Percentiles rank a stretch among this genome's conserved stretches.
phyloP scores from a whole-genome alignment of 345 rosid genomes.

The Pistacia vera region DNA sequence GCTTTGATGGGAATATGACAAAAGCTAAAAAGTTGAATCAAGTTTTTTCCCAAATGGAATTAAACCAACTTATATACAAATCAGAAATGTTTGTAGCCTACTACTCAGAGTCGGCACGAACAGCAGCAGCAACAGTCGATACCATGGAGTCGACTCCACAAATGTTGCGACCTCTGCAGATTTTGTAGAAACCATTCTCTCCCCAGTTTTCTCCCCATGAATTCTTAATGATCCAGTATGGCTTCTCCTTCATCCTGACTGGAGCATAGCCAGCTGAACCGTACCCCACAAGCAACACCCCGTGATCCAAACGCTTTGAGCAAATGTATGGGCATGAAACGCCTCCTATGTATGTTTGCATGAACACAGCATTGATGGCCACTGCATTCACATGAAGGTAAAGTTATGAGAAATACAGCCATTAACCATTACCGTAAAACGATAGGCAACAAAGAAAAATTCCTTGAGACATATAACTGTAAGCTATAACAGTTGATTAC shows the following conservation, averaged over 20 bases:
- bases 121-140: slow-evolving; percentile 80
- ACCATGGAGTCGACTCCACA: slow-evolving; percentile 96
- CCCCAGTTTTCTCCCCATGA: slow-evolving; percentile 96
- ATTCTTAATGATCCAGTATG: slow-evolving; percentile 91
- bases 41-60: background rate
- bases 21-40: background rate
- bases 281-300: slow-evolving; percentile 85
- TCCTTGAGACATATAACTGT: background rate
- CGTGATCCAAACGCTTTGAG: slow-evolving; percentile 78
- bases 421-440: background rate
- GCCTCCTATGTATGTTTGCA: slow-evolving; percentile 93
- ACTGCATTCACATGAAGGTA: slow-evolving; percentile 44
- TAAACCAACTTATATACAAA: slow-evolving; percentile 27
- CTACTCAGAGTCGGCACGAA: slow-evolving; percentile 32
- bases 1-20: slow-evolving; percentile 14
- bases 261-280: slow-evolving; percentile 86
- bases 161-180: slow-evolving; percentile 81
- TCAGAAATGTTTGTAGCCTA: slow-evolving; percentile 9
- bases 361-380: slow-evolving; percentile 83
- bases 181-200: slow-evolving; percentile 82
- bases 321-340: slow-evolving; percentile 92
- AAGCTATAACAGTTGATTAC: slow-evolving; percentile 28
- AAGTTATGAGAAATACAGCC: background rate
- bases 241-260: slow-evolving; percentile 83
- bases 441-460: background rate